Percentiles rank a stretch among this genome's conserved stretches.
These are phyloP conservation scores for Pezicula rhizophila DNA, from an alignment of 2,329 filamentous ascomycete genomes.

Conservation along the genomic window DNA sequence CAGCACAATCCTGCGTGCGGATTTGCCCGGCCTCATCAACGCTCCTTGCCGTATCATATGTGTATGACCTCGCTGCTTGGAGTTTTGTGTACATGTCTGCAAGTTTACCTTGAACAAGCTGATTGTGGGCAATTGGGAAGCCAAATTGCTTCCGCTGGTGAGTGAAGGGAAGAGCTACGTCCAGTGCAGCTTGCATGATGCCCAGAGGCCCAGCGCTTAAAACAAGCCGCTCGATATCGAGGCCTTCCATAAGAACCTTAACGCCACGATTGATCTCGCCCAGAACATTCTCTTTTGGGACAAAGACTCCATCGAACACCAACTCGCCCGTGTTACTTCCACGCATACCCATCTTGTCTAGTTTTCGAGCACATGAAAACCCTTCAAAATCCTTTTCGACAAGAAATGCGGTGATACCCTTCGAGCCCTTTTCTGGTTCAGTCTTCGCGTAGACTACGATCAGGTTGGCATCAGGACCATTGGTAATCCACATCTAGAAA, in stretches of 20 bases:
- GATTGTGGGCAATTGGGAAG: slow-evolving; percentile 80
- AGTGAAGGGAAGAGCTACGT: slow-evolving; percentile 80
- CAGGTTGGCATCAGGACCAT: slow-evolving; percentile 87
- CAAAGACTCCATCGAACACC: slow-evolving; percentile 84
- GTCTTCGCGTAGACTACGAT: slow-evolving; percentile 98
- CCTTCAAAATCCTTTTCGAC: slow-evolving; percentile 65
- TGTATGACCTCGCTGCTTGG: slow-evolving; percentile 78
- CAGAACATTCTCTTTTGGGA: slow-evolving; percentile 75
- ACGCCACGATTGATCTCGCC: slow-evolving; percentile 78
- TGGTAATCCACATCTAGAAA: slow-evolving; percentile 95
- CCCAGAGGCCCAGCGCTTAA: slow-evolving; percentile 86
- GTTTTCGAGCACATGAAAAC: slow-evolving; percentile 82
- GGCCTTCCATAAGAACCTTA: slow-evolving; percentile 88
- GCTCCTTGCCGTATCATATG: slow-evolving; percentile 71
- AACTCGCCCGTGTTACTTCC: slow-evolving; percentile 95
- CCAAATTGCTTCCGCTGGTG: slow-evolving; percentile 89
- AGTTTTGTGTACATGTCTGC: slow-evolving; percentile 98
- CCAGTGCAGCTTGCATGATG: slow-evolving; percentile 87
- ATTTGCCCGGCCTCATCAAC: slow-evolving; percentile 73
- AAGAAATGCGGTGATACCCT: slow-evolving; percentile 93
- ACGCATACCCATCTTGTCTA: slow-evolving; percentile 98
- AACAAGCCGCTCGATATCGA: slow-evolving; percentile 90
- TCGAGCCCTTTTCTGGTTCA: slow-evolving; percentile 68
- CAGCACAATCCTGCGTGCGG: slow-evolving; percentile 86
- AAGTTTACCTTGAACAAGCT: slow-evolving; percentile 86